These are phyloP conservation scores for Primulina tabacum DNA, from an alignment of 257 asterid species.

Conservation along the genomic window DNA sequence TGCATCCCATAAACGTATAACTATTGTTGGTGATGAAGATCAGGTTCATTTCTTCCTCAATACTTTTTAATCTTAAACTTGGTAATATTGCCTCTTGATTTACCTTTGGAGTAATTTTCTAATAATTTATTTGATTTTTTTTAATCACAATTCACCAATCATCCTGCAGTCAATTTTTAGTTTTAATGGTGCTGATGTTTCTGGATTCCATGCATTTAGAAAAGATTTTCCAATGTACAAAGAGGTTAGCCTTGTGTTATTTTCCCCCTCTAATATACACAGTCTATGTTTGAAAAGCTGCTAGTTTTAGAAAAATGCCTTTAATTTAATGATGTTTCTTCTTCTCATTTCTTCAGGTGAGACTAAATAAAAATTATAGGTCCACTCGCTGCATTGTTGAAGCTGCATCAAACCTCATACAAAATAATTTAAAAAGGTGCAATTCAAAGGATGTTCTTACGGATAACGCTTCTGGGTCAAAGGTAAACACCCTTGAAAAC, in stretches of 20 bases:
- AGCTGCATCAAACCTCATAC: constrained; percentile 86
- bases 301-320: constrained; percentile 14
- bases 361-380: constrained; percentile 78
- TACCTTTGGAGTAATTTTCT: constrained; percentile 17
- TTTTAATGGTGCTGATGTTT: constrained; percentile 89
- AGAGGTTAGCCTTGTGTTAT: constrained; percentile 62
- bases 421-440: constrained; percentile 68
- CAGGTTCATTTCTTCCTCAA: constrained; percentile 56
- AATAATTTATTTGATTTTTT: not conserved
- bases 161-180: constrained; percentile 83
- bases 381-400: constrained; percentile 92
- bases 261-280: not conserved
- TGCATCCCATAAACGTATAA: constrained; percentile 77
- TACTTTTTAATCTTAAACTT: constrained; percentile 20
- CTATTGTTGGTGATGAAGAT: constrained; percentile 97
- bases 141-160: constrained; percentile 14
- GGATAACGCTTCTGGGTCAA: constrained; percentile 78
- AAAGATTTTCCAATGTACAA: constrained; percentile 79
- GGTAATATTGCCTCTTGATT: constrained; percentile 18
- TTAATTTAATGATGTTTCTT: constrained; percentile 23
- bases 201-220: constrained; percentile 91
- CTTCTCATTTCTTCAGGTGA: constrained; percentile 54
- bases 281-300: constrained; percentile 13
- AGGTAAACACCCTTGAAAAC: constrained; percentile 45
- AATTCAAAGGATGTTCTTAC: constrained; percentile 64